Evolutionary conservation across 2,329 filamentous ascomycete genomes (phyloP), one percentile per base, ranked within the genome.

Genomic region (Malbranchea zuffiana): DNA sequence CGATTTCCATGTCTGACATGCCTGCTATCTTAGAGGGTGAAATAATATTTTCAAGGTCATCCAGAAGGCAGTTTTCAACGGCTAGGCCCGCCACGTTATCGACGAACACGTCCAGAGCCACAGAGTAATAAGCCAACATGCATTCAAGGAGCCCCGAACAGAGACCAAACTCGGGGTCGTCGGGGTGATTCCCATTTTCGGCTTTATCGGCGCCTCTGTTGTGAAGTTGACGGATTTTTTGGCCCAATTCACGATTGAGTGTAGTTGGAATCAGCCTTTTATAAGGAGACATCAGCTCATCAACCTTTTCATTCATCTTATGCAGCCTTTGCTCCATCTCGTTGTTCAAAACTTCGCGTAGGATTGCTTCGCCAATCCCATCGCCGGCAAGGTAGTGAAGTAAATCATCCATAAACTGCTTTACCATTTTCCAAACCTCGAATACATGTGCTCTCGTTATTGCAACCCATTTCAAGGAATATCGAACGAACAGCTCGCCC

Each of bases 401-500:
- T 7, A 49, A 28, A 18, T 44, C 45, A 19, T 44, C 44, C 8
- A 46, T 26, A 29, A 47, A 46, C 15, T 37, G 40, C 12, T 44
- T 47, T 6, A 46, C 35, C 15, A 37, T 42, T 15, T 44, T 46
- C 45, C 45, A 47, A 6, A 44, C 20, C 31, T 46, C 43, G 18
- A 37, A 42, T 12, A 46, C 40, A 25, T 47, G 43, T 4, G 39
- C 37, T 15, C 38, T 44, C 6, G 61, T 54, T 2, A 62, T 44
- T 5, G 37, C 17, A 2, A 50, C 37, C 61, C 61, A 65, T 19
- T 50, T 48, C 3, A 43, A 44, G 3, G 55, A 58, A 40, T 62
- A 57, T 33, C 61, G 57, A 47, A 55, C 55, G 32, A 64, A 65
- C 2, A 66, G 43, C 30, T 63, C 59, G 3, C 55, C 55, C 11